Conservation (phyloP, 352 stramenopile species). For the Peronosclerospora sorghi region DNA sequence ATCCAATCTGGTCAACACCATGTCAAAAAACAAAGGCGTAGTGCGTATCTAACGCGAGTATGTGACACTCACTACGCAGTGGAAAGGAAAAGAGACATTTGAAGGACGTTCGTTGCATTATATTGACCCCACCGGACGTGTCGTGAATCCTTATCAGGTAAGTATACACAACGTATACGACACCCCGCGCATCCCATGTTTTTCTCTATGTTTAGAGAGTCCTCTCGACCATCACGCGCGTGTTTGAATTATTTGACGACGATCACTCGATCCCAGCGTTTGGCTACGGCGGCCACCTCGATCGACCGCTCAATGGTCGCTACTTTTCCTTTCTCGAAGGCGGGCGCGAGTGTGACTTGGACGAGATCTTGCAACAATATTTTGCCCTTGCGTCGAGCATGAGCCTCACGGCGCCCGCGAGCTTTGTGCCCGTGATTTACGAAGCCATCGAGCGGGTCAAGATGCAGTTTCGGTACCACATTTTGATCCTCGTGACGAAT, state of each 20-base stretch:
- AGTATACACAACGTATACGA: background rate
- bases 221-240: slow-evolving; percentile 61
- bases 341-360: slow-evolving; percentile 33
- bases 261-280: slow-evolving; percentile 66
- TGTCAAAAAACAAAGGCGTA: too few relatives aligned
- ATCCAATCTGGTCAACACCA: slow-evolving; percentile 57
- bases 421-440: slow-evolving; percentile 57
- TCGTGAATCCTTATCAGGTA: slow-evolving; percentile 54
- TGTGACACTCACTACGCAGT: too few relatives aligned
- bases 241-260: slow-evolving; percentile 68
- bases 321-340: slow-evolving; percentile 46
- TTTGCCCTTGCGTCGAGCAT: slow-evolving; percentile 48
- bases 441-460: slow-evolving; percentile 47
- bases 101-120: slow-evolving; percentile 55
- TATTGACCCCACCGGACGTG: slow-evolving; percentile 37
- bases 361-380: slow-evolving; percentile 52
- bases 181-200: background rate
- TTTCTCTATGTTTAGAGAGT: slow-evolving; percentile 27
- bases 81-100: slow-evolving; percentile 57
- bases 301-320: slow-evolving; percentile 9
- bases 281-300: slow-evolving; percentile 44
- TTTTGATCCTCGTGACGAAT: slow-evolving; percentile 75
- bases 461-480: slow-evolving; percentile 47
- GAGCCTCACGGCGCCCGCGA: slow-evolving; percentile 49
- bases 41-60: too few relatives aligned